Evolutionary conservation across 495 filamentous ascomycete genomes (phyloP).

Genomic region (Tuber calosporum): DNA sequence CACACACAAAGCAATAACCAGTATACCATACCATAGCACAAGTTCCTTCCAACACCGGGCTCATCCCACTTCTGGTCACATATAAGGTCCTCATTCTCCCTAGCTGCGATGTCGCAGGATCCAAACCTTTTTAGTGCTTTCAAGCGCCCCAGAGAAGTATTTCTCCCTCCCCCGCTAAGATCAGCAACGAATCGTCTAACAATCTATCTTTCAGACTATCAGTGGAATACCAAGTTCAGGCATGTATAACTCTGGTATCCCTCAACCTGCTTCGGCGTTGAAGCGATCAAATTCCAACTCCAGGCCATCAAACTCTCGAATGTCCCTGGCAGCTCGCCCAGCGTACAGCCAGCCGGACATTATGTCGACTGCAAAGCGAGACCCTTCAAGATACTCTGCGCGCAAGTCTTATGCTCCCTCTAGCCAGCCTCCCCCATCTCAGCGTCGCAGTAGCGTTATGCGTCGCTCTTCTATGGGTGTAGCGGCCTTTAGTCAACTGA

Average conservation of each 20-base stretch:
- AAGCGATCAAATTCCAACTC: conserved; percentile 85
- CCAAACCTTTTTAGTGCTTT: conserved; percentile 63
- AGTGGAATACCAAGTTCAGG: conserved; percentile 52
- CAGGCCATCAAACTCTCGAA: conserved; percentile 71
- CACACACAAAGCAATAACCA: neutral
- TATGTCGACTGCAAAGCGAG: conserved; percentile 77
- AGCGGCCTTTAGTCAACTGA: conserved; percentile 49
- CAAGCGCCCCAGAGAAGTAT: conserved; percentile 59
- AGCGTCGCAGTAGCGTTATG: conserved; percentile 83
- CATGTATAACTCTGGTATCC: conserved; percentile 61
- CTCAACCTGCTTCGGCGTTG: conserved; percentile 86
- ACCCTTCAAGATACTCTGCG: conserved; percentile 54
- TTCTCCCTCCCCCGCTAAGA: conserved; percentile 22
- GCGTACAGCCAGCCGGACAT: conserved; percentile 66
- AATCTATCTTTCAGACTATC: conserved; percentile 53
- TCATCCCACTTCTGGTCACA: neutral
- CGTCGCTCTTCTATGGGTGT: conserved; percentile 55
- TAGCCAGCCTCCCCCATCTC: conserved; percentile 48
- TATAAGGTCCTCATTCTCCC: neutral
- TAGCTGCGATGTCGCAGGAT: conserved; percentile 58
- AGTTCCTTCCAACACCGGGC: neutral
- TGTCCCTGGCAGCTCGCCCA: conserved; percentile 75
- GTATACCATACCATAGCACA: neutral
- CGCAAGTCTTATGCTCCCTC: conserved; percentile 66
- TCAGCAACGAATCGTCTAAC: neutral